These are phyloP conservation scores for Phialophora tarda DNA, from an alignment of 2,329 filamentous ascomycete genomes.

Conservation along the genomic window DNA sequence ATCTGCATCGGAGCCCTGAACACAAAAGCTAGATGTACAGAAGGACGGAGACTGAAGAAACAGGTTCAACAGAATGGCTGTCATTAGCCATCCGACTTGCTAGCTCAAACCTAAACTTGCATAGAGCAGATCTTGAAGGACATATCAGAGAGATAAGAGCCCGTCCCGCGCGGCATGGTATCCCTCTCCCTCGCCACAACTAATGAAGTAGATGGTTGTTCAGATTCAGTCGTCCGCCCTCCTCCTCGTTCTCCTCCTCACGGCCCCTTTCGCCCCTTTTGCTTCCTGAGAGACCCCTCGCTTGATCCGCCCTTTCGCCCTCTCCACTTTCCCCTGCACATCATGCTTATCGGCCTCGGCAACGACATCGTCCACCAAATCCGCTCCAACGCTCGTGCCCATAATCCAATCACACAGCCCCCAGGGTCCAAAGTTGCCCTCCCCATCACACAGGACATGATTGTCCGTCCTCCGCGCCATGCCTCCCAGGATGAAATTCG, in stretches of 20 bases:
- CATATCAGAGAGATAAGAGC: not conserved
- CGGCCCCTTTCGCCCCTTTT: conserved; percentile 22
- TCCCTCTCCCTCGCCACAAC: not conserved
- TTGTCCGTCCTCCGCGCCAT: conserved; percentile 63
- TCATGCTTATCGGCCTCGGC: conserved; percentile 48
- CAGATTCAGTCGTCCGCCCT: conserved; percentile 22
- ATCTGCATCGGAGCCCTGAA: too few relatives aligned
- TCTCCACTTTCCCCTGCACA: conserved; percentile 44
- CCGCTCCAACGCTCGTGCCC: conserved; percentile 50
- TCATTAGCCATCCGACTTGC: conserved; percentile 5
- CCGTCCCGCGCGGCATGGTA: not conserved
- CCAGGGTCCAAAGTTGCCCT: conserved; percentile 54
- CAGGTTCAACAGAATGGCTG: not conserved
- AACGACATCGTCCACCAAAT: conserved; percentile 58
- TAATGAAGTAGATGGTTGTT: not conserved
- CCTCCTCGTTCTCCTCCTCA: conserved; percentile 31
- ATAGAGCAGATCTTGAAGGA: not conserved
- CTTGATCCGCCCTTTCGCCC: conserved; percentile 42
- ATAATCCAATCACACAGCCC: conserved; percentile 54
- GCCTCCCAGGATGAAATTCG: conserved; percentile 62
- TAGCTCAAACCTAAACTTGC: not conserved
- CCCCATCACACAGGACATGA: conserved; percentile 57
- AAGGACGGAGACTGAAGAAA: not conserved
- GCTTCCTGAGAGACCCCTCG: conserved; percentile 15
- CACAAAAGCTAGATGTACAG: not conserved